A percentile compares a stretch with the other conserved stretches of the same genome.
Conservation (phyloP, 176 grass and related monocot species). For the Urochloa ruziziensis region DNA sequence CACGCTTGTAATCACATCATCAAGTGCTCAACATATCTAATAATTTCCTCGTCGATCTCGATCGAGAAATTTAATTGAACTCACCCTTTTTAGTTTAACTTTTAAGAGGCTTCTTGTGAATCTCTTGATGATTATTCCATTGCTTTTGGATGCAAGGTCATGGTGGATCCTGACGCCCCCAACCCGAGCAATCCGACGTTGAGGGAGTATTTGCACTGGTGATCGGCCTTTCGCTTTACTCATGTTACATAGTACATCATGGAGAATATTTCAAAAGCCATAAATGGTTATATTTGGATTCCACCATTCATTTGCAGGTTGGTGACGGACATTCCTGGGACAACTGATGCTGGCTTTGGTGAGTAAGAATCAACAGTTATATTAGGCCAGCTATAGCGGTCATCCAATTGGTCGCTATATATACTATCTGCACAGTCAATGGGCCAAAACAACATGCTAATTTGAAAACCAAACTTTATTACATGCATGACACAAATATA, state of each 20-base stretch:
- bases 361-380: background rate
- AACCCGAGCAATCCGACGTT: constrained; percentile 60
- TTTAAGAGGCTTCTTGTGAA: background rate
- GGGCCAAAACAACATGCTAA: background rate
- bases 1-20: constrained; percentile 65
- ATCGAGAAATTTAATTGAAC: too few species aligned
- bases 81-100: too few species aligned
- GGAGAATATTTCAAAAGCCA: too few species aligned
- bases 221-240: background rate
- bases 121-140: background rate
- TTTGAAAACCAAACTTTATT: background rate
- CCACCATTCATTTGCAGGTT: constrained; percentile 40
- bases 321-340: constrained; percentile 67
- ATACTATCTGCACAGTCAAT: background rate
- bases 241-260: too few species aligned
- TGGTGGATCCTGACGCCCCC: constrained; percentile 77
- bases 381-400: too few species aligned
- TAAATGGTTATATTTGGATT: background rate
- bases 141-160: constrained; percentile 32
- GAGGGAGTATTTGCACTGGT: constrained; percentile 80
- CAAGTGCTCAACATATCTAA: background rate
- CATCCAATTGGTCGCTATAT: too few species aligned
- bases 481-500: too few species aligned
- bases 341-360: constrained; percentile 52
- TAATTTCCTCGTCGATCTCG: background rate